A percentile compares a stretch with the other conserved stretches of the same genome.
Evolutionary conservation across 139 green algal genomes (phyloP).

Genomic region (Prasinococcaceae sp.): DNA sequence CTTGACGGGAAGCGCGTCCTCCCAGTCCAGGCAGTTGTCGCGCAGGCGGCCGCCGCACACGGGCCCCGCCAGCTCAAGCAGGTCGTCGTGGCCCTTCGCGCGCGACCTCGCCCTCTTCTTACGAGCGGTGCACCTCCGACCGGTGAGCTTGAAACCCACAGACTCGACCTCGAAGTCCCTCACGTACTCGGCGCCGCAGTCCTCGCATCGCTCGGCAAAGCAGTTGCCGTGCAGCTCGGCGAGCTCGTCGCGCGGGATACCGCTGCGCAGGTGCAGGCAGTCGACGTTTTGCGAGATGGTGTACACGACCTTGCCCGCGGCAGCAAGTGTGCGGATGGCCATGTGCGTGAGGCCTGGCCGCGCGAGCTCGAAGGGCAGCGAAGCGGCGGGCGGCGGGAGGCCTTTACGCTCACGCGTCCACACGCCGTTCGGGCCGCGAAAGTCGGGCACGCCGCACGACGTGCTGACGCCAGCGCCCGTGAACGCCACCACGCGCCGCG

Average conservation of each 20-base stretch:
- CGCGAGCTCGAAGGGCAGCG: slow-evolving; percentile 56
- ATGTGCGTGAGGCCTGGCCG: slow-evolving; percentile 65
- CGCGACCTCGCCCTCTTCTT: too few relatives aligned
- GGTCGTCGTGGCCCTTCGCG: too few relatives aligned
- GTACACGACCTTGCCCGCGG: slow-evolving; percentile 18
- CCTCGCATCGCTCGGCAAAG: slow-evolving; percentile 70
- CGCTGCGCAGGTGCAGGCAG: slow-evolving; percentile 69
- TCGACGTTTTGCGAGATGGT: slow-evolving; percentile 42
- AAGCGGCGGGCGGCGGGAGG: slow-evolving; percentile 33
- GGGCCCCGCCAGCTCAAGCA: too few relatives aligned
- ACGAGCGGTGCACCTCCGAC: slow-evolving; percentile 62
- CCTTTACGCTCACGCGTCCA: slow-evolving; percentile 71
- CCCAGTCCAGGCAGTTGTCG: slow-evolving; percentile 78
- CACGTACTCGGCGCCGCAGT: slow-evolving; percentile 56
- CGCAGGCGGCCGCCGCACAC: slow-evolving; percentile 43
- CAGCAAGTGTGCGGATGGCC: slow-evolving; percentile 32
- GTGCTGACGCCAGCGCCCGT: slow-evolving; percentile 90
- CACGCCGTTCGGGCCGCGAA: slow-evolving; percentile 74
- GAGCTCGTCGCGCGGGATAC: slow-evolving; percentile 41
- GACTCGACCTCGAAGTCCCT: slow-evolving; percentile 87
- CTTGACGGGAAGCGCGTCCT: slow-evolving; percentile 61
- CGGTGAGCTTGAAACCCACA: slow-evolving; percentile 74
- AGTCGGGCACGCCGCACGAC: slow-evolving; percentile 77
- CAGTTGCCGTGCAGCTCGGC: slow-evolving; percentile 95
- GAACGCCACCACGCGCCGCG: slow-evolving; percentile 43